phyloP scores from a whole-genome alignment of 768 basidiomycete genomes.

The Lanmaoa rubissima region DNA sequence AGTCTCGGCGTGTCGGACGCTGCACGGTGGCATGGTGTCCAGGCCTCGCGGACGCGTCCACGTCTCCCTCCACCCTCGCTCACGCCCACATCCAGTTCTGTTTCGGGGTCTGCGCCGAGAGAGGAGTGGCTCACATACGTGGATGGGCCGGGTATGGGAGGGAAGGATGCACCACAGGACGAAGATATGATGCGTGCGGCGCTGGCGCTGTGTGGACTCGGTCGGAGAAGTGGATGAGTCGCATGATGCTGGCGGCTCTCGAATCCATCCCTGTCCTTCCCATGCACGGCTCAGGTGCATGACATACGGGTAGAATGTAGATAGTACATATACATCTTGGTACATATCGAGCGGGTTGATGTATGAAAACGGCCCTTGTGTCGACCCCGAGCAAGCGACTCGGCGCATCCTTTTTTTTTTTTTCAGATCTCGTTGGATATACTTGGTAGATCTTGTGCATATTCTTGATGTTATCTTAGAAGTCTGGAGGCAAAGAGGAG shows the following conservation, averaged over 20 bases:
- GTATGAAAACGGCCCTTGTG: neutral
- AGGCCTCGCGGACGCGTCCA: neutral
- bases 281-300: neutral
- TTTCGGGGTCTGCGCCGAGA: neutral
- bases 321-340: conserved; percentile 10
- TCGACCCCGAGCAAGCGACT: neutral
- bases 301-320: neutral
- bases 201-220: conserved; percentile 59
- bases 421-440: neutral
- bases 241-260: neutral
- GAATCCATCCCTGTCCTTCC: no score
- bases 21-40: conserved; percentile 33
- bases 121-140: neutral
- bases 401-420: neutral
- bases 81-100: neutral
- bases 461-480: neutral
- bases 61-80: neutral
- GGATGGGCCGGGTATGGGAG: neutral
- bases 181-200: conserved; percentile 73
- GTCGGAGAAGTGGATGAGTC: conserved; percentile 25
- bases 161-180: conserved; percentile 39
- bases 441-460: neutral
- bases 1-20: conserved; percentile 45
- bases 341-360: conserved; percentile 6
- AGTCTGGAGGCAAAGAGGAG: neutral